Evolutionary conservation across 441 rosid genomes (phyloP).

Genomic region (Erodium moschatum): DNA sequence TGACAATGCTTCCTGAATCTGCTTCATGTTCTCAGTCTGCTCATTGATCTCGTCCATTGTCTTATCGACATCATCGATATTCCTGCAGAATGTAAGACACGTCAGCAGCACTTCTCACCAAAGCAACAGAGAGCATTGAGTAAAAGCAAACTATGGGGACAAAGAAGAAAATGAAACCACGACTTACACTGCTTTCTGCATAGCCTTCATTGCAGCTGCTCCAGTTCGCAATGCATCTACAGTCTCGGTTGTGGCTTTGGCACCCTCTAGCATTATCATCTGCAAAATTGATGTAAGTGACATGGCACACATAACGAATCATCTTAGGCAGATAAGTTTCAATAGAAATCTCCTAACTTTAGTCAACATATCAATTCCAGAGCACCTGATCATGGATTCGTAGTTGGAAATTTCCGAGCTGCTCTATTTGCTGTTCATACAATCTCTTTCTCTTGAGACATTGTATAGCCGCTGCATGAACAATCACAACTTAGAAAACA

Average conservation of each 20-base stretch:
- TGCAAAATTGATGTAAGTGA: slow-evolving; percentile 22
- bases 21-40: slow-evolving; percentile 92
- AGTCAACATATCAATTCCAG: not conserved
- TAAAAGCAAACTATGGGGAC: not conserved
- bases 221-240: slow-evolving; percentile 94
- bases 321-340: slow-evolving; percentile 6
- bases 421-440: slow-evolving; percentile 89
- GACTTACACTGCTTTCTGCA: slow-evolving; percentile 27
- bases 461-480: slow-evolving; percentile 77
- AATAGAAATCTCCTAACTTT: not conserved
- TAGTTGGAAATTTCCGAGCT: slow-evolving; percentile 83
- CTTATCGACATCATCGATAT: slow-evolving; percentile 88
- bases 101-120: not conserved
- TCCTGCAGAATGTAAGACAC: slow-evolving; percentile 33
- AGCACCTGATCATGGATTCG: slow-evolving; percentile 90
- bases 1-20: slow-evolving; percentile 89
- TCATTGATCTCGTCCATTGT: slow-evolving; percentile 34
- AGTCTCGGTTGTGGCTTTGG: slow-evolving; percentile 92
- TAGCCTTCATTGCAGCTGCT: slow-evolving; percentile 88
- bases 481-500: not conserved
- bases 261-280: slow-evolving; percentile 97
- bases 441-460: slow-evolving; percentile 86
- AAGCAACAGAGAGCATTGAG: not conserved
- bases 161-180: slow-evolving; percentile 8
- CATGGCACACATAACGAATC: not conserved